Conservation (phyloP, 768 basidiomycete species). For the Inosperma sp. region DNA sequence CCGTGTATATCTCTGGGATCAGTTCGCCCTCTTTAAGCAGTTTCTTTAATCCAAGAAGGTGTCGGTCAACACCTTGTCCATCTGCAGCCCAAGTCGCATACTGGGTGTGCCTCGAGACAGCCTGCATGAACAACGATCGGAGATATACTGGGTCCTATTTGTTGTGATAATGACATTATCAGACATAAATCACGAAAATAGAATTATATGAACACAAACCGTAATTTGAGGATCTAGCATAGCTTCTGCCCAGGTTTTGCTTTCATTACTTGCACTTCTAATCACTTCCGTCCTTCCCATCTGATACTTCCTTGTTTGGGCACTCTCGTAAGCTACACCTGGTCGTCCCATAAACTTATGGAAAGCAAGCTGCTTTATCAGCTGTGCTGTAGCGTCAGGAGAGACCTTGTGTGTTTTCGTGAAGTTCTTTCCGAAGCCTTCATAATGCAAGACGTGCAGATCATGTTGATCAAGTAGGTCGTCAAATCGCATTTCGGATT, state of each 20-base stretch:
- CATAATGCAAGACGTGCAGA: slow-evolving; percentile 77
- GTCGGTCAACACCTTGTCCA: slow-evolving; percentile 91
- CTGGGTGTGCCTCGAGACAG: slow-evolving; percentile 77
- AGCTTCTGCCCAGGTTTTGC: slow-evolving; percentile 81
- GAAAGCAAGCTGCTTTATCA: slow-evolving; percentile 95
- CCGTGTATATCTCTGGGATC: slow-evolving; percentile 69
- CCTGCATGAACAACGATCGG: slow-evolving; percentile 64
- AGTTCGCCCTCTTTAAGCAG: slow-evolving; percentile 68
- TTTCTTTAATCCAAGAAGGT: slow-evolving; percentile 91
- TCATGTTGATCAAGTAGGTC: slow-evolving; percentile 74
- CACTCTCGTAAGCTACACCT: slow-evolving; percentile 87
- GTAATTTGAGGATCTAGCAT: slow-evolving; percentile 59
- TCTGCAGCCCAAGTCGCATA: slow-evolving; percentile 91
- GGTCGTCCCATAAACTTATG: slow-evolving; percentile 75
- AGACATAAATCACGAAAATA: background rate
- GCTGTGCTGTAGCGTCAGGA: slow-evolving; percentile 93
- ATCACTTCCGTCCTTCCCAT: slow-evolving; percentile 95
- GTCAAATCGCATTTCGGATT: slow-evolving; percentile 66
- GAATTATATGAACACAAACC: slow-evolving; percentile 31
- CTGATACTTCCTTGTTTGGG: slow-evolving; percentile 90
- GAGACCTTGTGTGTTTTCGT: slow-evolving; percentile 81
- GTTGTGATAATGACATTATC: background rate
- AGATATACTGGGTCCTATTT: slow-evolving; percentile 40
- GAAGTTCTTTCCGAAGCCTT: slow-evolving; percentile 81
- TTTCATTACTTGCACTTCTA: slow-evolving; percentile 76